Evolutionary conservation across 345 rosid genomes (phyloP).

Genomic region (Aethionema arabicum): DNA sequence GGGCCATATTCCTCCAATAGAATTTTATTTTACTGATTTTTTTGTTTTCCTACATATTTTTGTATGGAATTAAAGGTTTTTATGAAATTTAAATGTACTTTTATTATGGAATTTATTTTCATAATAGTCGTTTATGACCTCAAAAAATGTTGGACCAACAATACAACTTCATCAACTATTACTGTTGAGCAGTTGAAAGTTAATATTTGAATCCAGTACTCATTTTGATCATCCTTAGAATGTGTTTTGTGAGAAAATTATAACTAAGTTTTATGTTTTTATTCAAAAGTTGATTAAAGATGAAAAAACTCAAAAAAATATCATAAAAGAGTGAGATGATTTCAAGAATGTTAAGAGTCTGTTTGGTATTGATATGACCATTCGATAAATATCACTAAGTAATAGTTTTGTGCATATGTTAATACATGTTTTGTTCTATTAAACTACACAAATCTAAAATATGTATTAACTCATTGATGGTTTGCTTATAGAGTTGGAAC

Average conservation of each 20-base stretch:
- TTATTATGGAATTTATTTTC: too few species aligned
- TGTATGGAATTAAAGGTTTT: too few species aligned
- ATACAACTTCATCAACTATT: not conserved
- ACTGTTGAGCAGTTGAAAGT: not conserved
- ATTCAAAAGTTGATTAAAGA: not conserved
- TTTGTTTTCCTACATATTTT: too few species aligned
- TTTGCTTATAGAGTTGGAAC: not conserved
- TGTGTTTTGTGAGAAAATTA: not conserved
- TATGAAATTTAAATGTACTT: too few species aligned
- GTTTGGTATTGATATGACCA: not conserved
- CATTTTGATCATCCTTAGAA: not conserved
- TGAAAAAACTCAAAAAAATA: not conserved
- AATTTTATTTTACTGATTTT: too few species aligned
- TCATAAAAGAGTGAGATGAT: not conserved
- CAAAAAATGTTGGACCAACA: too few species aligned
- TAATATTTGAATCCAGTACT: not conserved
- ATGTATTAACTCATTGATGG: conserved; percentile 12
- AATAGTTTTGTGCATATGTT: not conserved
- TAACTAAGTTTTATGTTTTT: not conserved
- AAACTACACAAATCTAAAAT: not conserved
- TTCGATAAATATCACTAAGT: not conserved
- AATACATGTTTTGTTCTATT: not conserved
- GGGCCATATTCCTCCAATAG: too few species aligned
- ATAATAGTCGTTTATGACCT: too few species aligned
- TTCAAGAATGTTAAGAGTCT: not conserved